Conservation (phyloP, 805 yeast genomes). For the Cyberlindnera petersonii region DNA sequence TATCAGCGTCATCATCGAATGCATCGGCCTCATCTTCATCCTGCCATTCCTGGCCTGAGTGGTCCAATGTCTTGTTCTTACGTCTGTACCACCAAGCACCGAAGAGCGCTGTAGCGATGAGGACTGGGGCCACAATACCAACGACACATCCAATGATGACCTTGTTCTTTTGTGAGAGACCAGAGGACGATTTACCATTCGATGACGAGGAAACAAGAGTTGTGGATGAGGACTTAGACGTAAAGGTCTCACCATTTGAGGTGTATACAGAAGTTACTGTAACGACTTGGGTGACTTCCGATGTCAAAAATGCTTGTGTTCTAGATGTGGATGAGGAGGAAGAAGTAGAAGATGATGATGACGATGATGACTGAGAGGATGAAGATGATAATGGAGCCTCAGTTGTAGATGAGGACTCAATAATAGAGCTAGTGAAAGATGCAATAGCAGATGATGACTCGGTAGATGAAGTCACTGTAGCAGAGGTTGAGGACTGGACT, state of each 20-base stretch:
- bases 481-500: too few species aligned
- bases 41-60: slow-evolving; percentile 28
- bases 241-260: slow-evolving; percentile 14
- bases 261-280: slow-evolving; percentile 17
- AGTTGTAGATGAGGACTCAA: slow-evolving; percentile 13
- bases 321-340: slow-evolving; percentile 9
- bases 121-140: slow-evolving; percentile 64
- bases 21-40: slow-evolving; percentile 13
- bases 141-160: slow-evolving; percentile 67
- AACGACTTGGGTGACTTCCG: slow-evolving; percentile 16
- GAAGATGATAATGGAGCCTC: slow-evolving; percentile 14
- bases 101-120: slow-evolving; percentile 25
- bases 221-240: slow-evolving; percentile 17
- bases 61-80: slow-evolving; percentile 18
- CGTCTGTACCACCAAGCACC: slow-evolving; percentile 20
- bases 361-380: slow-evolving; percentile 8
- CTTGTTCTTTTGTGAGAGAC: slow-evolving; percentile 46
- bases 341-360: slow-evolving; percentile 12
- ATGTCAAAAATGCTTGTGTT: slow-evolving; percentile 3
- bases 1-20: slow-evolving; percentile 12
- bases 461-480: slow-evolving; percentile 8
- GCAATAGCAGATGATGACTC: slow-evolving; percentile 9
- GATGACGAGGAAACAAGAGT: slow-evolving; percentile 1
- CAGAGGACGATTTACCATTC: slow-evolving; percentile 26
- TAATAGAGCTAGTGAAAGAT: slow-evolving; percentile 3